phyloP scores from a whole-genome alignment of 108 stramenopile species.

The Skeletonema menzelii region DNA sequence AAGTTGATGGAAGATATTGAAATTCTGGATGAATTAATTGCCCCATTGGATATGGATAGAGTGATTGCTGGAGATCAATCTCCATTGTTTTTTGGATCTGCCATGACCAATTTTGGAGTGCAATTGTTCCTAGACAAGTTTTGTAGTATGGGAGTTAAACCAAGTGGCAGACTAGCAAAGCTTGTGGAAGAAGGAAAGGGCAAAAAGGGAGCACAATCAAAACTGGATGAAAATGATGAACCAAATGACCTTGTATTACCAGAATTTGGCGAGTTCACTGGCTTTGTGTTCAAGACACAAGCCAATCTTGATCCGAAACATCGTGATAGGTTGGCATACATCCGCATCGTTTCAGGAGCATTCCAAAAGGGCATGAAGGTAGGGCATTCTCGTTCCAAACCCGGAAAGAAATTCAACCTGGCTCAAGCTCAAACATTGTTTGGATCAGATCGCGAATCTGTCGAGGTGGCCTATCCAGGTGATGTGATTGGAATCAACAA shows the following conservation, averaged over 20 bases:
- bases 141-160: slow-evolving; percentile 77
- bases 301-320: slow-evolving; percentile 97
- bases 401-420: slow-evolving; percentile 86
- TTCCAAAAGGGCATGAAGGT: slow-evolving; percentile 97
- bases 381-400: slow-evolving; percentile 78
- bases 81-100: slow-evolving; percentile 94
- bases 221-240: slow-evolving; percentile 37
- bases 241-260: slow-evolving; percentile 61
- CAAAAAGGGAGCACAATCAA: slow-evolving; percentile 6
- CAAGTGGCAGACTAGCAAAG: slow-evolving; percentile 55
- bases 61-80: slow-evolving; percentile 87
- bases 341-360: slow-evolving; percentile 86
- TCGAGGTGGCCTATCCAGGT: slow-evolving; percentile 93
- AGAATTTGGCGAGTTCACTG: slow-evolving; percentile 88
- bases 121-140: slow-evolving; percentile 90
- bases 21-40: slow-evolving; percentile 75
- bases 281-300: slow-evolving; percentile 96
- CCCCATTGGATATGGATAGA: slow-evolving; percentile 88
- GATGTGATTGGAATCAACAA: slow-evolving; percentile 98
- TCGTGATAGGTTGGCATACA: slow-evolving; percentile 93
- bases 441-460: slow-evolving; percentile 86
- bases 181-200: slow-evolving; percentile 36
- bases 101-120: slow-evolving; percentile 96
- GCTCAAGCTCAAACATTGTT: slow-evolving; percentile 95
- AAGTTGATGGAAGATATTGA: slow-evolving; percentile 94